Evolutionary conservation across 2,329 filamentous ascomycete species (phyloP), one percentile per base, ranked within the genome.

Genomic region (Microdochium trichocladiopsis): DNA sequence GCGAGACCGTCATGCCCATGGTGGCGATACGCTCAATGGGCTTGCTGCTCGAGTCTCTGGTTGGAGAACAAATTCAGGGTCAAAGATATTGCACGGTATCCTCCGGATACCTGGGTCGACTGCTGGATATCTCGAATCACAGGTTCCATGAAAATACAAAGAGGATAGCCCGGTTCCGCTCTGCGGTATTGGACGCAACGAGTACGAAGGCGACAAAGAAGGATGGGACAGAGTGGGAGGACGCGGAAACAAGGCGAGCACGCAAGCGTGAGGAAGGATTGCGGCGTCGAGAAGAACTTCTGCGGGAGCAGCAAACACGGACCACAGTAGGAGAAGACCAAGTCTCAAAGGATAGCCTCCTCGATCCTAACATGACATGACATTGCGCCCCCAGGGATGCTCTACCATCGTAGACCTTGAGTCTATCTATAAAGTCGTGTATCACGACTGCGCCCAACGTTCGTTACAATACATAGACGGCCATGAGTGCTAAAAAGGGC

Each of bases 21-120:
- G 88, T 96, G 2, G 93, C 88, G 2, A 82, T 97, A 28, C 83
- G 93, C 18, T 92, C 89, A 4, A 88, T 89, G 67, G 92, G 92
- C 0, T 76, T 96, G 2, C 80, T 83, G 1, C 82, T 96, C 55
- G 90, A 95, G 69, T 89, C 88, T 1, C 77, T 96, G 24, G 78
- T 97, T 28, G 93, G 90, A 1, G 66, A 78, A 21, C 66, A 71
- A 55, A 72, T 64, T 8, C 65, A 72, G 4, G 73, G 78, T 14
- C 63, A 64, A 45, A 21, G 41, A 22, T 18, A 45, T 12, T 66
- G 69, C 47, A 69, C 86, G 22, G 88, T 95, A 1, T 74, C 82
- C 2, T 77, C 84, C 31, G 72, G 73, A 9, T 91, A 94, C 62
- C 75, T 96, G 4, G 70, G 71, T 43, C 82, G 79, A 53, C 72